These are phyloP conservation scores for Ophioceras dolichostomum DNA, from an alignment of 2,329 filamentous ascomycete genomes.

Conservation along the genomic window DNA sequence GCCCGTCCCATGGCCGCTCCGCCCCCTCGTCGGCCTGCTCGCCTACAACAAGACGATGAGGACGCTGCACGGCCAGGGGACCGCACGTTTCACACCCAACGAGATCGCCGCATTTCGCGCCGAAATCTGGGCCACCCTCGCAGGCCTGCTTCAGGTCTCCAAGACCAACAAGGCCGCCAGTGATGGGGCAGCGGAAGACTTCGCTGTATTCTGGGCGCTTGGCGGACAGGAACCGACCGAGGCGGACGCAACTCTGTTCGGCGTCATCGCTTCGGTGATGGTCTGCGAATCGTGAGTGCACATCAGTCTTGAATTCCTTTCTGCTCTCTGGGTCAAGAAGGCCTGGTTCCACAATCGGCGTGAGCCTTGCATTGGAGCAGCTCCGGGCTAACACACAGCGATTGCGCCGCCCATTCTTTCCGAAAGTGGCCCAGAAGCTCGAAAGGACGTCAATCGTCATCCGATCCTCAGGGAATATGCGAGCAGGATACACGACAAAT, in stretches of 20 bases:
- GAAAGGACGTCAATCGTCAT: slow-evolving; percentile 28
- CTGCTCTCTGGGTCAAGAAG: no score
- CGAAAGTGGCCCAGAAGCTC: slow-evolving; percentile 33
- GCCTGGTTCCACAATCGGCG: no score
- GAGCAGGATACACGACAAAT: slow-evolving; percentile 37
- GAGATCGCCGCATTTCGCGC: slow-evolving; percentile 31
- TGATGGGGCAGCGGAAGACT: not conserved
- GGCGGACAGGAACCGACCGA: slow-evolving; percentile 41
- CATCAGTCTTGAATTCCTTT: no score
- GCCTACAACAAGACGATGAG: slow-evolving; percentile 27
- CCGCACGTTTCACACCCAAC: slow-evolving; percentile 32
- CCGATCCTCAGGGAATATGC: slow-evolving; percentile 43
- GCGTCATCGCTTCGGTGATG: slow-evolving; percentile 40
- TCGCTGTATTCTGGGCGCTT: slow-evolving; percentile 41
- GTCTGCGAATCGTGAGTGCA: slow-evolving; percentile 40
- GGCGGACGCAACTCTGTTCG: slow-evolving; percentile 43
- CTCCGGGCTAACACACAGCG: no score
- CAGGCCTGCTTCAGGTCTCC: slow-evolving; percentile 23
- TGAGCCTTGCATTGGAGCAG: no score
- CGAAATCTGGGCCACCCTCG: slow-evolving; percentile 41
- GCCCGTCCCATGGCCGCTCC: slow-evolving; percentile 36
- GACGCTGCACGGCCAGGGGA: slow-evolving; percentile 43
- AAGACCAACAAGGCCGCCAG: slow-evolving; percentile 7
- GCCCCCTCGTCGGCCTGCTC: slow-evolving; percentile 35
- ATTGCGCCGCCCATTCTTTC: no score